Evolutionary conservation across 129 eudicot species (phyloP).

Genomic region (Lonicera japonica): DNA sequence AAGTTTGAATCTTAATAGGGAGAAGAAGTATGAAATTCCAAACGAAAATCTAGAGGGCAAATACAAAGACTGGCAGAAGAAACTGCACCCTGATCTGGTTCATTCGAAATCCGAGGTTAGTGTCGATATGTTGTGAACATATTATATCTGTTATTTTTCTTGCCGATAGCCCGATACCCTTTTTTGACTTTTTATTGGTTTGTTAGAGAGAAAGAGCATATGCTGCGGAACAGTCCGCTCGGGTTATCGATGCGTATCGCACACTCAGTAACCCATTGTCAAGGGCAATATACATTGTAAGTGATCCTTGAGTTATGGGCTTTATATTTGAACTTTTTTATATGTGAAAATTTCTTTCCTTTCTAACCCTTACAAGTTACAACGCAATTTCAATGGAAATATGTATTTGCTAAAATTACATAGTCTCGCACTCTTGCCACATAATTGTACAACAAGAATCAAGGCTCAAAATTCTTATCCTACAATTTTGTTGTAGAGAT

Average conservation of each 20-base stretch:
- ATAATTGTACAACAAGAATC: too few species aligned
- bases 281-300: slow-evolving; percentile 78
- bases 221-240: slow-evolving; percentile 93
- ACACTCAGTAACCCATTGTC: slow-evolving; percentile 71
- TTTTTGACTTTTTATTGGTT: slow-evolving; percentile 1
- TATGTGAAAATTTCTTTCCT: too few species aligned
- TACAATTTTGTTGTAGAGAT: too few species aligned
- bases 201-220: slow-evolving; percentile 73
- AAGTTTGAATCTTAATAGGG: slow-evolving; percentile 30
- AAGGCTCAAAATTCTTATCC: too few species aligned
- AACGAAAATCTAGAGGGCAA: slow-evolving; percentile 62
- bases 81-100: slow-evolving; percentile 87
- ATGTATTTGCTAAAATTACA: too few species aligned
- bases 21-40: slow-evolving; percentile 48
- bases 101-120: slow-evolving; percentile 79
- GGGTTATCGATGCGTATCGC: slow-evolving; percentile 78
- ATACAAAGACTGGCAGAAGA: slow-evolving; percentile 89
- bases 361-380: too few species aligned
- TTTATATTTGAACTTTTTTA: too few species aligned
- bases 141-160: background rate
- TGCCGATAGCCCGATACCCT: background rate
- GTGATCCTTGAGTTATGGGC: slow-evolving; percentile 8
- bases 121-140: background rate
- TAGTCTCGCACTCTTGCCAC: too few species aligned
- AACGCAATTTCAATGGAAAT: too few species aligned